phyloP scores from a whole-genome alignment of 805 yeast genomes.

The Citeromyces nyonsensis region DNA sequence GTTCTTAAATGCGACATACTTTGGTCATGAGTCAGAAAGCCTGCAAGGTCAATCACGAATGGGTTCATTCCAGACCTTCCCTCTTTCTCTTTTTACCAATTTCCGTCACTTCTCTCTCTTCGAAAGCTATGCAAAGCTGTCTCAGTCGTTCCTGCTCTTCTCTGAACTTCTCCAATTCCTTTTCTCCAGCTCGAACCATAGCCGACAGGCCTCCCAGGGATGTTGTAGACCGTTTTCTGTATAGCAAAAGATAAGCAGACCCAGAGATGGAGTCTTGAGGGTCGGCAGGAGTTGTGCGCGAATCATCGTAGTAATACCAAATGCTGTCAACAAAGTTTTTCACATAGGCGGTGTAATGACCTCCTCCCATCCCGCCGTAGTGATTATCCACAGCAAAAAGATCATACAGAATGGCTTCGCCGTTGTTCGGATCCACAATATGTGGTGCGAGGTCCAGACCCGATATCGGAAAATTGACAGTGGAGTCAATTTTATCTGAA shows the following conservation, averaged over 20 bases:
- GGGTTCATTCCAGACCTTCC: too few species aligned
- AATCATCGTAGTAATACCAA: conserved; percentile 90
- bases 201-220: conserved; percentile 34
- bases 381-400: conserved; percentile 90
- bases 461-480: conserved; percentile 77
- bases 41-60: too few species aligned
- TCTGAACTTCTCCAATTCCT: conserved; percentile 16
- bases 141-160: conserved; percentile 2
- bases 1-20: too few species aligned
- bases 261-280: conserved; percentile 51
- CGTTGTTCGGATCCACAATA: conserved; percentile 23
- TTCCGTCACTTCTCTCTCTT: too few species aligned
- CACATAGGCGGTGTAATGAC: conserved; percentile 88
- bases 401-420: conserved; percentile 45
- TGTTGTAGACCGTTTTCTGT: conserved; percentile 34
- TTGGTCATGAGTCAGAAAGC: too few species aligned
- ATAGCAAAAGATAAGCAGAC: conserved; percentile 80
- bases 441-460: conserved; percentile 61
- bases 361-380: conserved; percentile 93
- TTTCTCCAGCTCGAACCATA: conserved; percentile 18
- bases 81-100: too few species aligned
- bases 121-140: too few species aligned
- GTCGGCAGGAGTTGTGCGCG: conserved; percentile 46
- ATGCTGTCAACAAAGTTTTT: conserved; percentile 59
- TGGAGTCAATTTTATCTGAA: conserved; percentile 78